phyloP scores from a whole-genome alignment of 192 early-diverging fungal species.

The Rhizoclosmatium globosum region DNA sequence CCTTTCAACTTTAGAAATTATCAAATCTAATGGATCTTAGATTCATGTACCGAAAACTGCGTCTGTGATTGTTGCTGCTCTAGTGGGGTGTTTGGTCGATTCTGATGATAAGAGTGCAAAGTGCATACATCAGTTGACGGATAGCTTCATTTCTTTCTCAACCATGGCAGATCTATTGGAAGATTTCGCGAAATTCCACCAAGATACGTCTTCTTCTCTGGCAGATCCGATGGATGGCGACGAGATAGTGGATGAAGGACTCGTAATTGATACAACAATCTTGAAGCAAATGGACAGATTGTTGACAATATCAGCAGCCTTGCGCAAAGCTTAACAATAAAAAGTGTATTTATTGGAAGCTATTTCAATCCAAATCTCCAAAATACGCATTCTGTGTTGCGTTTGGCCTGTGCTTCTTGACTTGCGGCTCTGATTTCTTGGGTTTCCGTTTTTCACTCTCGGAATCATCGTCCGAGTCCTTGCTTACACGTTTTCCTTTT shows the following conservation, averaged over 20 bases:
- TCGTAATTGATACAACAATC: not conserved
- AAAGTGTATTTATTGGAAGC: no score
- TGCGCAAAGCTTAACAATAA: no score
- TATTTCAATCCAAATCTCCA: slow-evolving; percentile 47
- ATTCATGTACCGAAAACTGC: slow-evolving; percentile 20
- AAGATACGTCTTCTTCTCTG: not conserved
- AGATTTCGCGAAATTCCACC: slow-evolving; percentile 13
- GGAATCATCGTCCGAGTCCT: not conserved
- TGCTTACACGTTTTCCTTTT: not conserved
- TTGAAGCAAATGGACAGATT: slow-evolving; percentile 33
- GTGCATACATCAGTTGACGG: not conserved
- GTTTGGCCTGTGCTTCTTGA: slow-evolving; percentile 29
- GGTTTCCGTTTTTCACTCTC: slow-evolving; percentile 1
- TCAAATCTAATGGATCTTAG: not conserved
- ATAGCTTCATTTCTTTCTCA: slow-evolving; percentile 4
- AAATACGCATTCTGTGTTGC: slow-evolving; percentile 40
- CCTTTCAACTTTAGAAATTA: no score
- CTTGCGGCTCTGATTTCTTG: slow-evolving; percentile 8
- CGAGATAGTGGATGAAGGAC: not conserved
- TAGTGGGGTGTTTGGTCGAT: slow-evolving; percentile 23
- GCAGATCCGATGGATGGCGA: not conserved
- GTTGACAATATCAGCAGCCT: no score
- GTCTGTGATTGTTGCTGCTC: slow-evolving; percentile 20
- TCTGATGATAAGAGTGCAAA: not conserved
- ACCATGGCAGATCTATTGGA: slow-evolving; percentile 22